These are phyloP conservation scores for Emiliania huxleyi DNA, from an alignment of 78 protist genomes.

Conservation along the genomic window DNA sequence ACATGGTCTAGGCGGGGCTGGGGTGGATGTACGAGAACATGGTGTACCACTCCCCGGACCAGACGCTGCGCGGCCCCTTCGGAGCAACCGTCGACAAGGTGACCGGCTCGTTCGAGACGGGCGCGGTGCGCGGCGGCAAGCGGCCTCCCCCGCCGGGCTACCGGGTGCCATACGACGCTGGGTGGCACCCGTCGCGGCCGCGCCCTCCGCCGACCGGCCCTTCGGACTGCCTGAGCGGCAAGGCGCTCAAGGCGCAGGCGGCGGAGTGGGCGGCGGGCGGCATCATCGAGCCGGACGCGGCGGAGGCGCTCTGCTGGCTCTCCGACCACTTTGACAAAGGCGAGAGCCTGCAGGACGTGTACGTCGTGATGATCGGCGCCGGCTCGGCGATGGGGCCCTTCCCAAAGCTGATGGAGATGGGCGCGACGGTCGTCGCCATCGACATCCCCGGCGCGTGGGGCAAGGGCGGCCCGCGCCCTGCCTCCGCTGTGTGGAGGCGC, in stretches of 20 bases:
- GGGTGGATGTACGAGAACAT: too few relatives aligned
- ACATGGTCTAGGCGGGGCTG: too few relatives aligned
- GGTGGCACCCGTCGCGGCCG: neutral
- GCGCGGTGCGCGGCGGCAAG: too few relatives aligned
- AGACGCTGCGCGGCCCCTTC: too few relatives aligned
- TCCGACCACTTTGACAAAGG: neutral
- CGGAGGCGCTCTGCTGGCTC: neutral
- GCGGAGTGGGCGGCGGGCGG: constrained; percentile 72
- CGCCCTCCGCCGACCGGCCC: neutral
- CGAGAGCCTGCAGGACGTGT: constrained; percentile 41
- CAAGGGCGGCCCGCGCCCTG: neutral
- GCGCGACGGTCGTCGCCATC: constrained; percentile 63
- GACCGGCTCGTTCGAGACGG: too few relatives aligned
- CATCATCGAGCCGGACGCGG: constrained; percentile 53
- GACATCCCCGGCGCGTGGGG: constrained; percentile 51
- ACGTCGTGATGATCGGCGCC: constrained; percentile 70
- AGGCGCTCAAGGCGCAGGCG: too few relatives aligned
- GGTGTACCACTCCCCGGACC: too few relatives aligned
- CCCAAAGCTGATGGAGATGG: constrained; percentile 48
- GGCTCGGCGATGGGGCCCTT: constrained; percentile 76
- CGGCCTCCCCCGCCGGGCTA: too few relatives aligned
- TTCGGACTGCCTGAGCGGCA: constrained; percentile 24
- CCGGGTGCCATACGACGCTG: neutral
- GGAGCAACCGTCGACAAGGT: too few relatives aligned
- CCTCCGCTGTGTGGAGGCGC: too few relatives aligned